Evolutionary conservation across 495 filamentous ascomycete genomes (phyloP), one percentile per base, ranked within the genome.

Genomic region (Penicillium macrosclerotiorum): DNA sequence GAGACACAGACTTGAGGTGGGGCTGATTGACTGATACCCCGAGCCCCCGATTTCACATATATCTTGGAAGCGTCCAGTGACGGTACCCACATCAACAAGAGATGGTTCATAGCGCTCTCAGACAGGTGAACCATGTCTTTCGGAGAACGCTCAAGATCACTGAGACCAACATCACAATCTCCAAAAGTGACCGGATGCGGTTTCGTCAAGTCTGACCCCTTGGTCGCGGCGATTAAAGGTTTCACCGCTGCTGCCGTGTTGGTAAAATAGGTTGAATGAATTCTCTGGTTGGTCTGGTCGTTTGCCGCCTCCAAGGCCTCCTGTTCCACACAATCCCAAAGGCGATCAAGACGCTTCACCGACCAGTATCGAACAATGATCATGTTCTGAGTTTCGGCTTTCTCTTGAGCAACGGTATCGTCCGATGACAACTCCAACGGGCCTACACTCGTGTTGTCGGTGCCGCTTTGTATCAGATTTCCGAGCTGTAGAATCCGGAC

Each of bases 371-470:
- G 55, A 4, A 73, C 61, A n/a, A 75, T 62, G 19, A 75, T 62
- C 71, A 75, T 71, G 37, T 72, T 75, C 47, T 75, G 69, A 9
- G 63, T 60, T 31, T 75, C 71, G 6, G 66, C 69, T 37, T 69
- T 62, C 24, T 72, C 71, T 45, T 74, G 71, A 5, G 62, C 59
- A 47, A 72, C 62, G 2, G 47, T 25, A n/a, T 70, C 64, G 0
- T 69, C 62, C 8, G 44, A 13, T 3, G 11, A 20, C 6, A 51
- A 29, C 9, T 37, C 36, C 1, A 47, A 22, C 4, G 40, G n/a
- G n/a, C n/a, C n/a, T n/a, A n/a, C 35, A 11, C 24, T 22, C 3
- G 27, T 24, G n/a, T 34, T 29, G 8, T 24, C 27, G 22, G 42
- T 18, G n/a, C 32, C 19, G 0, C 22, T 29, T 14, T 55, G 31